Percentiles rank a stretch among this genome's conserved stretches.
These are phyloP conservation scores for Inonotus obliquus DNA, from an alignment of 1,284 basidiomycete species.

Conservation along the genomic window DNA sequence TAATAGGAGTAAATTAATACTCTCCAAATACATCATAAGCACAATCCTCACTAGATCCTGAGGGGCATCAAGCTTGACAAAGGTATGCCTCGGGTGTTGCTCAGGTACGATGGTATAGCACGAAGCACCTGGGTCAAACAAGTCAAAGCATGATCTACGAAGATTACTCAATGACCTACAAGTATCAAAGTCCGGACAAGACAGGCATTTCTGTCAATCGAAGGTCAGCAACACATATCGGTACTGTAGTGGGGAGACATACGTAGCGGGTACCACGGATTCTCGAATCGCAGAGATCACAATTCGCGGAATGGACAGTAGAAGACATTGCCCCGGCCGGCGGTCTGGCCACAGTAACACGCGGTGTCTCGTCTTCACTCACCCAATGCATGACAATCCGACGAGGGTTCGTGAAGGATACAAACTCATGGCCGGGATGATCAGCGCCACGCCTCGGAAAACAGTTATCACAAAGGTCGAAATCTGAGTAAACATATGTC, in stretches of 20 bases:
- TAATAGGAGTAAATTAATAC: neutral
- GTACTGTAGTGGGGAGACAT: conserved; percentile 29
- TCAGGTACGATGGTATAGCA: conserved; percentile 70
- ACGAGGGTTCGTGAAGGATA: conserved; percentile 59
- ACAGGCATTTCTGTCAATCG: conserved; percentile 55
- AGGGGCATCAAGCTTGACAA: conserved; percentile 59
- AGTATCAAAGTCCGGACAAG: conserved; percentile 74
- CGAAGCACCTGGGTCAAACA: conserved; percentile 19
- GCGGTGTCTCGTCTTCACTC: conserved; percentile 29
- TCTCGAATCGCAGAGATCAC: conserved; percentile 69
- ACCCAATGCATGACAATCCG: conserved; percentile 60
- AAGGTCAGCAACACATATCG: conserved; percentile 11
- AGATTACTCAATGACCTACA: conserved; percentile 38
- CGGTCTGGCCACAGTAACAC: neutral
- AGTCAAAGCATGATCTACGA: neutral
- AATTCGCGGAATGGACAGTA: conserved; percentile 54
- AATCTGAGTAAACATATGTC: conserved; percentile 40
- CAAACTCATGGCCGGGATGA: conserved; percentile 62
- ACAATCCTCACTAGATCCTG: conserved; percentile 48
- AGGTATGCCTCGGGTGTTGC: conserved; percentile 76
- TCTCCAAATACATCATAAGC: neutral
- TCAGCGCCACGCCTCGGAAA: conserved; percentile 40
- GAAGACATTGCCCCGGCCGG: conserved; percentile 20
- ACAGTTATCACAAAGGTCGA: conserved; percentile 64
- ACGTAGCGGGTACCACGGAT: conserved; percentile 69